Base-by-base conservation (phyloP, 805 yeast genomes). In the Lipomyces lipofer region DNA sequence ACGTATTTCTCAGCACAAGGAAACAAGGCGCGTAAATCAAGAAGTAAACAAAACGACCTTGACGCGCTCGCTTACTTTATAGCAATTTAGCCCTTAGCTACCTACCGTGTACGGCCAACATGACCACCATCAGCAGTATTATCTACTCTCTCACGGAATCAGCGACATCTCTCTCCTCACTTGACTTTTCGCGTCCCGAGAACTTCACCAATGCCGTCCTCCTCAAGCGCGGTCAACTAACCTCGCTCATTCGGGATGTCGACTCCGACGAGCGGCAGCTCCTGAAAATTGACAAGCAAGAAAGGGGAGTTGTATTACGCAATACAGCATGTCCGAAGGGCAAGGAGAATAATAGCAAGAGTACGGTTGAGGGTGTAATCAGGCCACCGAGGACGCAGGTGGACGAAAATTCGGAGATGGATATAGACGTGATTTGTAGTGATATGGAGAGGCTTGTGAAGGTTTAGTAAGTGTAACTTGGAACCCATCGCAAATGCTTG, bases 161-260 rank as follows among this genome's bases (percentile, higher is more conserved):
- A 2, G 54, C 64, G 6, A 28, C 27, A 33, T 63, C 66, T 2
- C 49, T 63, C 8, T 33, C 64, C 22, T 49, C 65, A 13, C 42
- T 54, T 9, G 54, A 61, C 19, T 63, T 61, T 29, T 42, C 47
- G 17, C 60, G 54, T 15, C 42, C 60, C n/a, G 62, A 59, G 33
- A 48, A 48, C 33, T 62, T 61, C 46, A 63, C 64, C 22, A 56
- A 57, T 28, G 64, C 65, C 13, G 58, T 62, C 25, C 54, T 63
- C 13, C 47, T 44, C 13, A 51, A 49, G n/a, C 59, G 58, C 13
- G 52, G 39, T 22, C 44, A 46, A 6, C 50, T 63, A 25, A 63
- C 66, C 33, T 46, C 60, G 15, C 52, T 63, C 17, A 62, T 63
- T 27, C 60, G 66, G 3, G 66, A 63, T 44, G 56, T 64, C 33